Evolutionary conservation across 1,139 yeast genomes (phyloP).

Genomic region (Trichomonascaceae sp.): DNA sequence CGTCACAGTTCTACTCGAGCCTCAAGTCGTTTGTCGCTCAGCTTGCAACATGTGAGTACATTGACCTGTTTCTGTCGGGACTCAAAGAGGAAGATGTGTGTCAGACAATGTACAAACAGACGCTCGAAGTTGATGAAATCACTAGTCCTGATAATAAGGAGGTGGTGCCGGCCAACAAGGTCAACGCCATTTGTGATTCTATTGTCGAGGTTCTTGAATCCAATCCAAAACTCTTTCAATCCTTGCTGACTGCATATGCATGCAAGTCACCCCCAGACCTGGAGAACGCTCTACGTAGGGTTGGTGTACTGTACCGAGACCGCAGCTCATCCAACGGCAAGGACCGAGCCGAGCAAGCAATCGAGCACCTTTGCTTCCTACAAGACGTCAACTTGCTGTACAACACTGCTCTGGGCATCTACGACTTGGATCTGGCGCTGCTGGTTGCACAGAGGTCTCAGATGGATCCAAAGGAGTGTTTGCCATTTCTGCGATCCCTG

Average conservation of each 20-base stretch:
- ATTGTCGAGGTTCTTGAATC: conserved; percentile 41
- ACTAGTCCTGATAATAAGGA: conserved; percentile 15
- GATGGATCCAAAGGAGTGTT: conserved; percentile 92
- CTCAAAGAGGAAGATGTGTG: conserved; percentile 81
- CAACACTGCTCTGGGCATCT: conserved; percentile 66
- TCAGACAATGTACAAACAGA: conserved; percentile 68
- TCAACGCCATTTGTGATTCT: conserved; percentile 66
- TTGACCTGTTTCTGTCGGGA: conserved; percentile 80
- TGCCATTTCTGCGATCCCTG: conserved; percentile 78
- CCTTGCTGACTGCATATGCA: conserved; percentile 82
- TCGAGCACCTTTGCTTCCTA: conserved; percentile 78
- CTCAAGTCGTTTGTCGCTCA: conserved; percentile 60
- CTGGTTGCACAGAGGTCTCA: conserved; percentile 91
- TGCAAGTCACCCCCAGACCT: conserved; percentile 84
- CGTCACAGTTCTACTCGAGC: conserved; percentile 49
- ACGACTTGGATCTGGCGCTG: conserved; percentile 69
- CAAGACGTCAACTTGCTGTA: conserved; percentile 81
- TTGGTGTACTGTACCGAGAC: conserved; percentile 27
- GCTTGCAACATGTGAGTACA: conserved; percentile 55
- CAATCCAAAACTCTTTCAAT: conserved; percentile 44
- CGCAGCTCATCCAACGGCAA: conserved; percentile 15
- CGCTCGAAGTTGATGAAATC: conserved; percentile 25
- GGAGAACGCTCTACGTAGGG: conserved; percentile 54
- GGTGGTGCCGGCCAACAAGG: conserved; percentile 29
- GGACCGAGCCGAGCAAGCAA: conserved; percentile 36